These are phyloP conservation scores for Thelonectria discophora DNA, from an alignment of 2,329 filamentous ascomycete genomes.

Conservation along the genomic window DNA sequence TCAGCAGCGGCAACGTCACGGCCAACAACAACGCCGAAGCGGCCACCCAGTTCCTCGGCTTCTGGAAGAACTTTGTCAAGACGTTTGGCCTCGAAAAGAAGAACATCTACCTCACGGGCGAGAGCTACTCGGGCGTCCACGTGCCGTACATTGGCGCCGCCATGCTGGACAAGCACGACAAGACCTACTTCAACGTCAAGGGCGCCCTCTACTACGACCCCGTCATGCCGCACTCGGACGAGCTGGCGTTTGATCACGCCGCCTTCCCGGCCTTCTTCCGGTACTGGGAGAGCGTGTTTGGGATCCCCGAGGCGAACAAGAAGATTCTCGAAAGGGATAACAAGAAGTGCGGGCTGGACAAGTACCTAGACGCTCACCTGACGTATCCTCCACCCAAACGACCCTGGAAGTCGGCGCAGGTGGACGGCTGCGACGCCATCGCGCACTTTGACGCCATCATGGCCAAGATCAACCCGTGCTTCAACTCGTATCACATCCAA, in stretches of 20 bases:
- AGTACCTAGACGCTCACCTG: conserved; percentile 66
- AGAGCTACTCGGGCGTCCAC: conserved; percentile 67
- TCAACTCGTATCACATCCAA: conserved; percentile 75
- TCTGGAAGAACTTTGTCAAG: conserved; percentile 78
- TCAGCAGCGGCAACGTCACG: conserved; percentile 68
- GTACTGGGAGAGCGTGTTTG: conserved; percentile 23
- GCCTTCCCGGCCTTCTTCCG: conserved; percentile 22
- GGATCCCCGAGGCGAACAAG: conserved; percentile 28
- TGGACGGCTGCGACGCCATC: conserved; percentile 60
- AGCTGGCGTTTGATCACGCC: conserved; percentile 46
- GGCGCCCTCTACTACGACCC: conserved; percentile 78
- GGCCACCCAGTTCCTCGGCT: conserved; percentile 73
- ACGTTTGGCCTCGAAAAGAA: conserved; percentile 70
- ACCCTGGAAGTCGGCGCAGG: conserved; percentile 50
- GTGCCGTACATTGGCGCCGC: conserved; percentile 75
- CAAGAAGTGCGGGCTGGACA: conserved; percentile 65
- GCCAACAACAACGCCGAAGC: conserved; percentile 71
- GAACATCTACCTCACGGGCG: conserved; percentile 71
- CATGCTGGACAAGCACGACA: conserved; percentile 72
- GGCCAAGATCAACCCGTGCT: conserved; percentile 75
- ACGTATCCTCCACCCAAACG: conserved; percentile 69
- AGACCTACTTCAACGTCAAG: conserved; percentile 70
- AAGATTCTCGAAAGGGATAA: conserved; percentile 45
- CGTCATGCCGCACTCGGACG: conserved; percentile 57
- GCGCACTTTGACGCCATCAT: conserved; percentile 64